Percentiles rank a stretch among this genome's conserved stretches.
These are phyloP conservation scores for Papiliotrema flavescens DNA, from an alignment of 1,284 basidiomycete species.

Conservation along the genomic window DNA sequence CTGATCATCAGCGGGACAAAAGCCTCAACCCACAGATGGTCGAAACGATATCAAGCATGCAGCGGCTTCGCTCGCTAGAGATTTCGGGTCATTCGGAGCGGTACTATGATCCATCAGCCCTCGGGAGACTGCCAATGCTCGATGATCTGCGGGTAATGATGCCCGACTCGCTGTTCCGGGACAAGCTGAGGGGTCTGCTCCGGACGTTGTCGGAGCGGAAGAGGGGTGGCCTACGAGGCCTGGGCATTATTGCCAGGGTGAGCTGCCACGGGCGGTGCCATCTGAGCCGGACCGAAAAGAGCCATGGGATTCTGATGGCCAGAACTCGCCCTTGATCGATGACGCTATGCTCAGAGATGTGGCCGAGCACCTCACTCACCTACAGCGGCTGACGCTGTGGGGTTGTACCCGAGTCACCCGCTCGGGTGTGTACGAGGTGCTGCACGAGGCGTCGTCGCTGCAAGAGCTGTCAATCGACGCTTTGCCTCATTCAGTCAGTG, in stretches of 20 bases:
- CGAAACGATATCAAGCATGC: slow-evolving; percentile 24
- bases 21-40: slow-evolving; percentile 36
- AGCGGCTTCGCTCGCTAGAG: slow-evolving; percentile 31
- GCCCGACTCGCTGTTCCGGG: slow-evolving; percentile 35
- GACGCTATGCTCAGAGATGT: slow-evolving; percentile 30
- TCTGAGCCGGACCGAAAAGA: no score
- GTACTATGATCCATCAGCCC: slow-evolving; percentile 33
- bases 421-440: slow-evolving; percentile 29
- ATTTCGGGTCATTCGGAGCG: slow-evolving; percentile 42
- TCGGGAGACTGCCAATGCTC: slow-evolving; percentile 26
- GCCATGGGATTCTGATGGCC: slow-evolving; percentile 5
- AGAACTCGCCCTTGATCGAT: slow-evolving; percentile 34
- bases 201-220: slow-evolving; percentile 16
- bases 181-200: slow-evolving; percentile 21
- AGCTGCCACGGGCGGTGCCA: slow-evolving; percentile 3
- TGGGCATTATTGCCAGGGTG: slow-evolving; percentile 41
- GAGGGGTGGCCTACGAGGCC: slow-evolving; percentile 27
- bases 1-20: slow-evolving; percentile 35
- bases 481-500: slow-evolving; percentile 30
- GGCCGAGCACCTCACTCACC: slow-evolving; percentile 22
- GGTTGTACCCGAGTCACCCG: slow-evolving; percentile 37
- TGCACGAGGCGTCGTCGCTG: slow-evolving; percentile 26
- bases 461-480: slow-evolving; percentile 42
- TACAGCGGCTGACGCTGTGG: slow-evolving; percentile 39
- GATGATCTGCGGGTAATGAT: slow-evolving; percentile 45